Percentiles rank a stretch among this genome's conserved stretches.
phyloP scores from a whole-genome alignment of 768 basidiomycete species.

The Leccinum boreale region DNA sequence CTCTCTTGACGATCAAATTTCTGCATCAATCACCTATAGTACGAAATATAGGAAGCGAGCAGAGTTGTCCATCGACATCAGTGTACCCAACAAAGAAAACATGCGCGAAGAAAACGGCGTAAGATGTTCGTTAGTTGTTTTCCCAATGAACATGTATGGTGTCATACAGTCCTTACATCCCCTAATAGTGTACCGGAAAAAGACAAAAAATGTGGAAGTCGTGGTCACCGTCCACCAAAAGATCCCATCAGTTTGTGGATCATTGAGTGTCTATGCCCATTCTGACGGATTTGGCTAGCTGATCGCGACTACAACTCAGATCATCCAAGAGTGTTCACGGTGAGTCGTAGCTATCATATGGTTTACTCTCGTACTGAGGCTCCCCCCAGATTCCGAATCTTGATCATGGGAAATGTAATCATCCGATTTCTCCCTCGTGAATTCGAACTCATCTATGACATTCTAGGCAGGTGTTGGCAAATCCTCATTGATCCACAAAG shows the following conservation, averaged over 20 bases:
- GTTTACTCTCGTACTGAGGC: not conserved
- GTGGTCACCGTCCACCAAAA: not conserved
- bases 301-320: slow-evolving; percentile 1
- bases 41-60: not conserved
- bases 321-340: slow-evolving; percentile 11
- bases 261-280: not conserved
- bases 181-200: slow-evolving; percentile 10
- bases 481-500: slow-evolving; percentile 7
- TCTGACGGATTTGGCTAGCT: slow-evolving; percentile 2
- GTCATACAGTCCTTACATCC: not conserved
- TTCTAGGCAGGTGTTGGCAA: slow-evolving; percentile 16
- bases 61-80: not conserved
- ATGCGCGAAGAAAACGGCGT: slow-evolving; percentile 1
- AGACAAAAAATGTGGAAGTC: slow-evolving; percentile 6
- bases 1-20: not conserved
- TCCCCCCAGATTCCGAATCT: slow-evolving; percentile 10
- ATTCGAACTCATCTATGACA: not conserved
- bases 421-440: not conserved
- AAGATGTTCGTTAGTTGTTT: slow-evolving; percentile 6
- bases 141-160: not conserved
- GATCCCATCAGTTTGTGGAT: not conserved
- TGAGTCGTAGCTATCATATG: not conserved
- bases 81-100: not conserved
- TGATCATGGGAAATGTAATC: slow-evolving; percentile 16
- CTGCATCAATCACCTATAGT: not conserved